These are phyloP conservation scores for Globisporangium radiosum DNA, from an alignment of 352 stramenopile genomes.

Conservation along the genomic window DNA sequence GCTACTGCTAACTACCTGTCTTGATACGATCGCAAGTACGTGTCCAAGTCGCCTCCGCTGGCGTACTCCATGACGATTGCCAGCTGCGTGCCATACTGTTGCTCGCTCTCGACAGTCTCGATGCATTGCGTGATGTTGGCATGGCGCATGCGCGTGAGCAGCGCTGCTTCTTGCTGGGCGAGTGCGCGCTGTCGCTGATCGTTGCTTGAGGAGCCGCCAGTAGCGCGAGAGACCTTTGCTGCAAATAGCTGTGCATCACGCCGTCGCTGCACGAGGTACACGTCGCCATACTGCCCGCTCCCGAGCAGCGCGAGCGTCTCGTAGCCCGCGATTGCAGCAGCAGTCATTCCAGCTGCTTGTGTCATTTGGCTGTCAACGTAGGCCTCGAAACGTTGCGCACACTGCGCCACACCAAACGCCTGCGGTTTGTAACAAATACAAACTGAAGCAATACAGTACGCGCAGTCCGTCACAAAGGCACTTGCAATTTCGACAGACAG, in stretches of 20 bases:
- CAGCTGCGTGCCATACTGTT: constrained; percentile 10
- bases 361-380: no score
- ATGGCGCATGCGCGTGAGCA: constrained; percentile 42
- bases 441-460: no score
- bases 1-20: no score
- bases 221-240: constrained; percentile 31
- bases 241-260: constrained; percentile 37
- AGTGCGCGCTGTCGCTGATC: constrained; percentile 26
- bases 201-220: constrained; percentile 16
- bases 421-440: no score
- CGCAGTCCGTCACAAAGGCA: no score
- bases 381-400: no score
- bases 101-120: constrained; percentile 23
- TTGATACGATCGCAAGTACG: constrained; percentile 22
- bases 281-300: constrained; percentile 50
- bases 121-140: constrained; percentile 64
- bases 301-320: constrained; percentile 40
- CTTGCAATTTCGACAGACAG: no score
- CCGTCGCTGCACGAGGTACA: constrained; percentile 35
- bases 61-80: constrained; percentile 79
- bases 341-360: no score
- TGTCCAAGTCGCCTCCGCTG: constrained; percentile 48
- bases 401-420: no score
- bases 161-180: constrained; percentile 33
- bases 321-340: constrained; percentile 31